A percentile compares a stretch with the other conserved stretches of the same genome.
These are phyloP conservation scores for Fomitopsis pulvina DNA, from an alignment of 768 basidiomycete genomes.

Conservation along the genomic window DNA sequence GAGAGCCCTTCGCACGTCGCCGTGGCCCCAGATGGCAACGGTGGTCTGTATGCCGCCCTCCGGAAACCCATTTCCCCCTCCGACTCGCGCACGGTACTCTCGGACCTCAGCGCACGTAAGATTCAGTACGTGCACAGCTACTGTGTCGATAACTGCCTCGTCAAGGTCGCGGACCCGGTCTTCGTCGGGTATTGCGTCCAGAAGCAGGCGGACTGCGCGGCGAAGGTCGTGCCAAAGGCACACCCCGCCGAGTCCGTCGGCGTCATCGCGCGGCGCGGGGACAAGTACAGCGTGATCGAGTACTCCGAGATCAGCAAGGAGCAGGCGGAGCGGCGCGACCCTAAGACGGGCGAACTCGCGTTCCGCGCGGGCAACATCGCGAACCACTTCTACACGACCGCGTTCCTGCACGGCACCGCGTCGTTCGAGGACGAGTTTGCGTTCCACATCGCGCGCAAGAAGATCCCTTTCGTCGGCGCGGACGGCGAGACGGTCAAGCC, in stretches of 20 bases:
- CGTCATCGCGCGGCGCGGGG: slow-evolving; percentile 81
- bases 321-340: slow-evolving; percentile 72
- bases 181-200: slow-evolving; percentile 93
- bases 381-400: slow-evolving; percentile 95
- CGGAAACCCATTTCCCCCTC: slow-evolving; percentile 63
- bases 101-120: slow-evolving; percentile 70
- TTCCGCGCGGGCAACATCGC: slow-evolving; percentile 97
- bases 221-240: slow-evolving; percentile 93
- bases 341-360: slow-evolving; percentile 65
- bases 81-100: slow-evolving; percentile 67
- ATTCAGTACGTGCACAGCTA: slow-evolving; percentile 91
- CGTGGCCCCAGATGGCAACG: slow-evolving; percentile 98
- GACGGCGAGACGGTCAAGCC: slow-evolving; percentile 74
- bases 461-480: slow-evolving; percentile 79
- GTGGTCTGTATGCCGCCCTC: slow-evolving; percentile 93
- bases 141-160: slow-evolving; percentile 98
- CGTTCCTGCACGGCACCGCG: slow-evolving; percentile 73
- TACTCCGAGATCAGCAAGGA: slow-evolving; percentile 93
- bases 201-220: slow-evolving; percentile 85
- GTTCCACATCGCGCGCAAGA: slow-evolving; percentile 97
- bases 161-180: slow-evolving; percentile 92
- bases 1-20: slow-evolving; percentile 73
- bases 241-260: slow-evolving; percentile 89
- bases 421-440: slow-evolving; percentile 83
- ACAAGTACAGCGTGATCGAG: slow-evolving; percentile 88